These are phyloP conservation scores for Reutealis trisperma DNA, from an alignment of 345 rosid species.

Conservation along the genomic window DNA sequence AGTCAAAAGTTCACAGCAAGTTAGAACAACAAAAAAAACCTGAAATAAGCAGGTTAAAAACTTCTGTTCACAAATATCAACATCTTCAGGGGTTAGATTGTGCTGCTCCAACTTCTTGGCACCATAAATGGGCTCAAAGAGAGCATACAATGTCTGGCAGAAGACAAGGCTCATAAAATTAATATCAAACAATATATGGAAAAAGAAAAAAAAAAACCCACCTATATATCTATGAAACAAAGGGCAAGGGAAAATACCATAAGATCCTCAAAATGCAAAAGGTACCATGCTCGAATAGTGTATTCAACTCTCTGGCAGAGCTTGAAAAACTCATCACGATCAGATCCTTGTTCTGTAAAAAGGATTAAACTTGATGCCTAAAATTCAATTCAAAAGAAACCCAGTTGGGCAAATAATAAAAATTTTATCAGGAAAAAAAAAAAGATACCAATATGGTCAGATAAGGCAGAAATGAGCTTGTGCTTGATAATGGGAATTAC, in stretches of 20 bases:
- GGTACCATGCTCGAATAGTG: conserved; percentile 96
- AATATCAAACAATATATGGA: no score
- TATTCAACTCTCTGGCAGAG: conserved; percentile 93
- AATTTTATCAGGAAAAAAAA: neutral
- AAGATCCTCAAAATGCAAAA: conserved; percentile 89
- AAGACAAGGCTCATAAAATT: neutral
- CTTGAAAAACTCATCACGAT: conserved; percentile 80
- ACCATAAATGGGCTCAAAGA: conserved; percentile 79
- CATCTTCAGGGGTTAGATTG: conserved; percentile 57
- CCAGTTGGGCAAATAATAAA: no score
- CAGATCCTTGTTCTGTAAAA: conserved; percentile 66
- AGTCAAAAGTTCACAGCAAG: no score
- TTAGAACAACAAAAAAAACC: conserved; percentile 40
- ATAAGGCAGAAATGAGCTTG: conserved; percentile 76
- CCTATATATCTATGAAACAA: neutral
- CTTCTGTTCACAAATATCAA: conserved; percentile 84
- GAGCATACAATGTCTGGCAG: conserved; percentile 84
- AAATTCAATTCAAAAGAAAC: no score
- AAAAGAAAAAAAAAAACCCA: neutral
- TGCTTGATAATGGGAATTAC: conserved; percentile 92
- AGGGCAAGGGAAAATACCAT: conserved; percentile 47
- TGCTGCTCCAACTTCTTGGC: conserved; percentile 86
- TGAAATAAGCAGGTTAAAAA: conserved; percentile 80
- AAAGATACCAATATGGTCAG: conserved; percentile 62
- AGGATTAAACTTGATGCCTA: no score